These are phyloP conservation scores for Tetradesmus lagerheimii DNA, from an alignment of 139 green algal species.

Conservation along the genomic window DNA sequence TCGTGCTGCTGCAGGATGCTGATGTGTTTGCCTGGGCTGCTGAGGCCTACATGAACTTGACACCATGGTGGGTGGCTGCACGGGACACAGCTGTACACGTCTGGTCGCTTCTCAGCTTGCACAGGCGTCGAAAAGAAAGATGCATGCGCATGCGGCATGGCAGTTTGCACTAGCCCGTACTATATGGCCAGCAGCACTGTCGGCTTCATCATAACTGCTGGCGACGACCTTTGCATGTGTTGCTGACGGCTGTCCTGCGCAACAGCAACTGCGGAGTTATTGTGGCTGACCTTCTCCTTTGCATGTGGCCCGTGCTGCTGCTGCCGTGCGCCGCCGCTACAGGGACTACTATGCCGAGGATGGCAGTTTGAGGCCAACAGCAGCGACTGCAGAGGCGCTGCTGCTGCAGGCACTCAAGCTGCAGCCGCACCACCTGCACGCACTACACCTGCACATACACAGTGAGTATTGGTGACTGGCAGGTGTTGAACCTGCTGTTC, in stretches of 20 bases:
- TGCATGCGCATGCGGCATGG: not conserved
- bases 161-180: too few species aligned
- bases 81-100: not conserved
- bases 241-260: too few species aligned
- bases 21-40: conserved; percentile 58
- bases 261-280: too few species aligned
- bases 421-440: conserved; percentile 53
- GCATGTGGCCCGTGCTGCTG: not conserved
- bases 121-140: not conserved
- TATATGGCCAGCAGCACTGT: too few species aligned
- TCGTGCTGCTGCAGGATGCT: conserved; percentile 40
- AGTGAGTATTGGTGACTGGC: not conserved
- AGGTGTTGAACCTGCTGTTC: not conserved
- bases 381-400: conserved; percentile 56
- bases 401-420: conserved; percentile 49
- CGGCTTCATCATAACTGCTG: too few species aligned
- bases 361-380: conserved; percentile 35
- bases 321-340: not conserved
- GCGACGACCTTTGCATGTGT: too few species aligned
- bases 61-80: conserved; percentile 43
- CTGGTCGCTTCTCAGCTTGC: not conserved
- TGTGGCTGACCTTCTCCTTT: too few species aligned
- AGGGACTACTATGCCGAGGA: conserved; percentile 40
- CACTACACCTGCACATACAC: conserved; percentile 71
- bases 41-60: conserved; percentile 64